Conservation (phyloP, 805 yeast genomes). For the Cyberlindnera misumaiensis region DNA sequence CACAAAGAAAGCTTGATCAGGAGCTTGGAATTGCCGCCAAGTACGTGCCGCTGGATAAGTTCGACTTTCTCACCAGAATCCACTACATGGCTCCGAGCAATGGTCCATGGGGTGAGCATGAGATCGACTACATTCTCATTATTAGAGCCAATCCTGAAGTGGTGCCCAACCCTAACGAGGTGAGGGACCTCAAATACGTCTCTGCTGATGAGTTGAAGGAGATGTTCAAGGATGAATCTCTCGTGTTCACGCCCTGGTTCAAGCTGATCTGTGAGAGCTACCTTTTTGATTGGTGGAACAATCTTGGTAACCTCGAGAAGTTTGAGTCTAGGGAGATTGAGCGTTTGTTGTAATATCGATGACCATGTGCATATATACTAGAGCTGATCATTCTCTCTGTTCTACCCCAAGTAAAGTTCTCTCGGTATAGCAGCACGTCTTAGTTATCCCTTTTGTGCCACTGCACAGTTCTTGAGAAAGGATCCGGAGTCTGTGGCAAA, state of each 20-base stretch:
- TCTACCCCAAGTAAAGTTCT: no score
- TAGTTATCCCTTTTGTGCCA: no score
- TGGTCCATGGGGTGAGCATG: slow-evolving; percentile 95
- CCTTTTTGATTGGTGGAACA: slow-evolving; percentile 91
- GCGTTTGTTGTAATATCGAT: slow-evolving; percentile 15
- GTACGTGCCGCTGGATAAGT: slow-evolving; percentile 55
- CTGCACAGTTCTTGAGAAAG: no score
- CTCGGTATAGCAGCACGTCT: no score
- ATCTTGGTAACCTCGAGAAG: slow-evolving; percentile 49
- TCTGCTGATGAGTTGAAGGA: slow-evolving; percentile 53
- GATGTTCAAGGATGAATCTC: slow-evolving; percentile 65
- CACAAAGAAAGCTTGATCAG: slow-evolving; percentile 85
- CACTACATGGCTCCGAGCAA: slow-evolving; percentile 86
- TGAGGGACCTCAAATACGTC: slow-evolving; percentile 74
- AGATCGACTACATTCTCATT: slow-evolving; percentile 88
- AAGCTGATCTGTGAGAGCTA: slow-evolving; percentile 88
- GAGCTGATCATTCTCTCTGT: not conserved
- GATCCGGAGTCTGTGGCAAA: no score
- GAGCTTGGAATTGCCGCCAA: slow-evolving; percentile 76
- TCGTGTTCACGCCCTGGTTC: slow-evolving; percentile 96
- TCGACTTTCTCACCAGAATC: slow-evolving; percentile 84
- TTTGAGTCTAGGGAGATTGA: slow-evolving; percentile 35
- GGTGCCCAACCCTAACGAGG: slow-evolving; percentile 73
- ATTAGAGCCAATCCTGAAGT: slow-evolving; percentile 50
- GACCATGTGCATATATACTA: not conserved